phyloP scores from a whole-genome alignment of 75 land plant genomes.

The Pseudotsuga menziesii region DNA sequence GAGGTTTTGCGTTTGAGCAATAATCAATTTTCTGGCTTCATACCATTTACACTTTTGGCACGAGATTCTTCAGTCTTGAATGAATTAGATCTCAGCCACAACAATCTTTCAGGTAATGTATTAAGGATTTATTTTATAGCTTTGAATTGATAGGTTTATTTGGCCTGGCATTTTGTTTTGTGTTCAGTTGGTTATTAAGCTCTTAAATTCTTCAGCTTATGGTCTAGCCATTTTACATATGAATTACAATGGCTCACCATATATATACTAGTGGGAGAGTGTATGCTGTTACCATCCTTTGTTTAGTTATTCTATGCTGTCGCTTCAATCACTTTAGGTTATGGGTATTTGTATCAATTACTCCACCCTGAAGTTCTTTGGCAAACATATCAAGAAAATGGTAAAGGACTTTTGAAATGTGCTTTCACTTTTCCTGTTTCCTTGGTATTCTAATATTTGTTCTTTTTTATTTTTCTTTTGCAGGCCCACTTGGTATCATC shows the following conservation, averaged over 20 bases:
- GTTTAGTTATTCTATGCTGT: neutral
- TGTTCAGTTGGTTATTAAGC: neutral
- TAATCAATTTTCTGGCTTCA: constrained; percentile 66
- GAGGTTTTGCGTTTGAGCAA: constrained; percentile 59
- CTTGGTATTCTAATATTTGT: neutral
- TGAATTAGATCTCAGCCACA: constrained; percentile 86
- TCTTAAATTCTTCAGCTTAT: neutral
- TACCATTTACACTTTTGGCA: constrained; percentile 76
- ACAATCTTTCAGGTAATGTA: constrained; percentile 83
- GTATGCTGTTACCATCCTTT: neutral
- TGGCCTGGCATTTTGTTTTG: neutral
- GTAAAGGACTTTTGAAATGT: neutral
- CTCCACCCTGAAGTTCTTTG: neutral
- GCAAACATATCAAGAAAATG: neutral
- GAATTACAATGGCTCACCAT: neutral
- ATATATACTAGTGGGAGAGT: neutral
- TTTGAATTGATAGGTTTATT: neutral
- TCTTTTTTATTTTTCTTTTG: neutral
- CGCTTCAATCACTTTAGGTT: neutral
- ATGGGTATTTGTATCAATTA: neutral
- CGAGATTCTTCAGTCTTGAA: constrained; percentile 58
- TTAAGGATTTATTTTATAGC: neutral
- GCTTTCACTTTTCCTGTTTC: neutral
- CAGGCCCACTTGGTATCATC: constrained; percentile 60
- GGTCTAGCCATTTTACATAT: neutral